Percentiles rank a stretch among this genome's conserved stretches.
These are phyloP conservation scores for Pleoardoris graminearum DNA, from an alignment of 2,329 filamentous ascomycete species.

Conservation along the genomic window DNA sequence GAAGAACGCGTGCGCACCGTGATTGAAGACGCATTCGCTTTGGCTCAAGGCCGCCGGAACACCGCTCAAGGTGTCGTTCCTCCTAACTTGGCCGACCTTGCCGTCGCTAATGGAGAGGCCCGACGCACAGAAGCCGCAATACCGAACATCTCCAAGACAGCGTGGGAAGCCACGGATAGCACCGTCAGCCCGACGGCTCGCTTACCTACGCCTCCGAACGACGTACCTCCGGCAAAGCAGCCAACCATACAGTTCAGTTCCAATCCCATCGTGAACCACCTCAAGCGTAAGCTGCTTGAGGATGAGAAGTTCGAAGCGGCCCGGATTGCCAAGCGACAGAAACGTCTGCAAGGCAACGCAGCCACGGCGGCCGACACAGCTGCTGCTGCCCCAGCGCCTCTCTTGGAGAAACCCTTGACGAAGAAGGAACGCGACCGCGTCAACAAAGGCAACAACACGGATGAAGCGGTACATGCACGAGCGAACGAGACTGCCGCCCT, in stretches of 20 bases:
- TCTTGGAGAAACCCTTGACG: conserved; percentile 58
- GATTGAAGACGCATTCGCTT: conserved; percentile 73
- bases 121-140: conserved; percentile 43
- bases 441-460: conserved; percentile 72
- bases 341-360: conserved; percentile 40
- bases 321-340: conserved; percentile 52
- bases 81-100: conserved; percentile 73
- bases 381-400: conserved; percentile 25
- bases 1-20: conserved; percentile 77
- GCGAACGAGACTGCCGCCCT: conserved; percentile 85
- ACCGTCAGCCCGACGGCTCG: conserved; percentile 57
- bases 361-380: conserved; percentile 34
- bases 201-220: conserved; percentile 53
- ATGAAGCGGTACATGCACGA: conserved; percentile 76
- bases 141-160: conserved; percentile 44
- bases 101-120: conserved; percentile 56
- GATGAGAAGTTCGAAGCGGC: conserved; percentile 76
- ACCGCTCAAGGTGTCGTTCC: conserved; percentile 81
- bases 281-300: conserved; percentile 37
- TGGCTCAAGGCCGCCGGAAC: conserved; percentile 72
- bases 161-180: conserved; percentile 52
- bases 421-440: conserved; percentile 87
- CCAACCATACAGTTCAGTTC: conserved; percentile 55
- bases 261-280: conserved; percentile 61
- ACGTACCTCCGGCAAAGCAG: conserved; percentile 52